phyloP scores from a whole-genome alignment of 768 basidiomycete genomes.

The Hemileccinum impolitum region DNA sequence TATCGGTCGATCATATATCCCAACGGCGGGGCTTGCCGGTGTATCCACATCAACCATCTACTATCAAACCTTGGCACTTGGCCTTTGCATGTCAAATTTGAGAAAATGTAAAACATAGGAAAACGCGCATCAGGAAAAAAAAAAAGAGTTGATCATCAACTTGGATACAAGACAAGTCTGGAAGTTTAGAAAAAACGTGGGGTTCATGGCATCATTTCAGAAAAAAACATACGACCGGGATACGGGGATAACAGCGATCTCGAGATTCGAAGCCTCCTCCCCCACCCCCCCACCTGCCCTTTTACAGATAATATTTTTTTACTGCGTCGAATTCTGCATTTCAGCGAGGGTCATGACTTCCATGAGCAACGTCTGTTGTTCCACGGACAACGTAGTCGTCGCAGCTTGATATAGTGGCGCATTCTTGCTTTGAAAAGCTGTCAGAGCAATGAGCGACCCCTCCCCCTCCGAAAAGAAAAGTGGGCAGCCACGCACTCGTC shows the following conservation, averaged over 20 bases:
- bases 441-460: not conserved
- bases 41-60: not conserved
- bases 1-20: not conserved
- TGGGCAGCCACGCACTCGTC: slow-evolving; percentile 45
- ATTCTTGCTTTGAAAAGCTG: slow-evolving; percentile 78
- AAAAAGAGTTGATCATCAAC: too few species aligned
- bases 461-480: too few species aligned
- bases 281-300: not conserved
- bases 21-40: not conserved
- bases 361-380: slow-evolving; percentile 80
- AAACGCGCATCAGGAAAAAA: too few species aligned
- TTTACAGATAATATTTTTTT: not conserved
- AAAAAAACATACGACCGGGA: too few species aligned
- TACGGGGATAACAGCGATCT: too few species aligned
- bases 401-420: slow-evolving; percentile 61
- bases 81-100: too few species aligned
- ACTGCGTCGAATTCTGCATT: slow-evolving; percentile 4
- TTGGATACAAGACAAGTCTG: too few species aligned
- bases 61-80: too few species aligned
- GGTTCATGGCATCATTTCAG: too few species aligned
- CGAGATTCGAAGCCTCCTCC: not conserved
- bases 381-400: slow-evolving; percentile 67
- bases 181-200: too few species aligned
- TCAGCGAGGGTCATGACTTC: slow-evolving; percentile 79
- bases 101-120: too few species aligned